Evolutionary conservation across 1,139 yeast genomes (phyloP).

Genomic region (Suhomyces anneliseae): DNA sequence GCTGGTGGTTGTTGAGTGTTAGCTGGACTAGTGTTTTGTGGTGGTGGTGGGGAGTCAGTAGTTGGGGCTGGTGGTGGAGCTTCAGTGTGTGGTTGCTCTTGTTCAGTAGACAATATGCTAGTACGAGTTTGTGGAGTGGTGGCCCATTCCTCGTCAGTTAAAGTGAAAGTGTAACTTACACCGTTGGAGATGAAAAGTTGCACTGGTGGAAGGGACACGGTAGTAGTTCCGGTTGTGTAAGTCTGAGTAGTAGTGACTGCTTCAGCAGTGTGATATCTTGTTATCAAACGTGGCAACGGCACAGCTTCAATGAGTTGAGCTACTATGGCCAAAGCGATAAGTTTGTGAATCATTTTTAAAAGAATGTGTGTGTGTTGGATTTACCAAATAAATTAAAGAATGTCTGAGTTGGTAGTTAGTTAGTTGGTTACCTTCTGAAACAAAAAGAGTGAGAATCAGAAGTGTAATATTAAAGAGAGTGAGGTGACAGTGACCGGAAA

Average conservation of each 20-base stretch:
- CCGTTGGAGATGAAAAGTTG: constrained; percentile 63
- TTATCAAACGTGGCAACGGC: constrained; percentile 46
- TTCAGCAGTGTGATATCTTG: constrained; percentile 64
- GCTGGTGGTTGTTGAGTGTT: constrained; percentile 4
- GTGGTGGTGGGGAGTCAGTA: constrained; percentile 3
- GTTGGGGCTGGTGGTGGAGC: constrained; percentile 10
- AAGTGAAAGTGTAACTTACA: constrained; percentile 59
- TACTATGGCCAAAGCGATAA: constrained; percentile 4
- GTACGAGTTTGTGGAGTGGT: constrained; percentile 38
- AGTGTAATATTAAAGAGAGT: constrained; percentile 2
- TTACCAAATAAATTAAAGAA: background rate
- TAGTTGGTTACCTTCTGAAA: background rate
- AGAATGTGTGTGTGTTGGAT: background rate
- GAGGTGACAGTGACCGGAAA: background rate
- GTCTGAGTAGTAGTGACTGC: constrained; percentile 55
- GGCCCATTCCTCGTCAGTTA: constrained; percentile 35
- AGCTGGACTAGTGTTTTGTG: constrained; percentile 7
- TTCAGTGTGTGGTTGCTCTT: background rate
- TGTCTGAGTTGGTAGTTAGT: constrained; percentile 6
- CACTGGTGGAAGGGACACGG: constrained; percentile 68
- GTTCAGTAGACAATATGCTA: constrained; percentile 17
- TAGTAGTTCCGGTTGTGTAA: constrained; percentile 58
- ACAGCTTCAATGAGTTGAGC: constrained; percentile 23
- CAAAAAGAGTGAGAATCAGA: background rate
- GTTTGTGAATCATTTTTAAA: constrained; percentile 6